Evolutionary conservation across 2,329 filamentous ascomycete genomes (phyloP).

Genomic region (Alternaria triticina): DNA sequence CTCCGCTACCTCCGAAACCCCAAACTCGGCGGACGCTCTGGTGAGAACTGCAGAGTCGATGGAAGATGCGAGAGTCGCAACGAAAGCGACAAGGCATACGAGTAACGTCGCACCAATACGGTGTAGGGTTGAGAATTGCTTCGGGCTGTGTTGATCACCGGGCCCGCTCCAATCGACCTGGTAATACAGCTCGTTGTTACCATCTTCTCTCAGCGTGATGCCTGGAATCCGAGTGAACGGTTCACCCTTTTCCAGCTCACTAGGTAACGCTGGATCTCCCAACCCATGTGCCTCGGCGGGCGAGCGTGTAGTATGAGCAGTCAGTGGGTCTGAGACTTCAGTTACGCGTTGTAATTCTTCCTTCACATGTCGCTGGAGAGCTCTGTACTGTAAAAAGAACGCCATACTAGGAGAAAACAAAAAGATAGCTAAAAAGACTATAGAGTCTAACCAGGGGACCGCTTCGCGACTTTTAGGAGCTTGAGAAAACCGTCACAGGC

Average conservation of each 20-base stretch:
- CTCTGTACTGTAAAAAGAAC: slow-evolving; percentile 6
- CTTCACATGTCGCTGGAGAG: slow-evolving; percentile 1
- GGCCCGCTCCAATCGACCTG: slow-evolving; percentile 10
- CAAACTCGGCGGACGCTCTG: slow-evolving; percentile 58
- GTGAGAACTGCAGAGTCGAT: slow-evolving; percentile 60
- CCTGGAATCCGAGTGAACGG: slow-evolving; percentile 5
- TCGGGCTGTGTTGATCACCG: slow-evolving; percentile 2
- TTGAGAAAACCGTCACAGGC: neutral
- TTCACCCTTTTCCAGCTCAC: neutral
- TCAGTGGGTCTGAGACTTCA: neutral
- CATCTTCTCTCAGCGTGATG: slow-evolving; percentile 7
- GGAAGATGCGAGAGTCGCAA: slow-evolving; percentile 59
- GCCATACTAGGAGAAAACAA: neutral
- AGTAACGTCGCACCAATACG: slow-evolving; percentile 8
- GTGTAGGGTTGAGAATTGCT: slow-evolving; percentile 9
- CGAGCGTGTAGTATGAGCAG: neutral
- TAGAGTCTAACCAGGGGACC: neutral
- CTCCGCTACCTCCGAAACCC: slow-evolving; percentile 52
- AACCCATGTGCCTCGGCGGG: neutral
- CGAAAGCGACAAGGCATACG: slow-evolving; percentile 52
- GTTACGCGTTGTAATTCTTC: slow-evolving; percentile 4
- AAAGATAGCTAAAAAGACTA: neutral
- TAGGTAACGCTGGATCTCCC: neutral
- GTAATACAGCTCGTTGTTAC: slow-evolving; percentile 4
- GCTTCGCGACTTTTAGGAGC: neutral